Conservation (phyloP, 2,329 filamentous ascomycete species). For the Cryphonectria nitschkei region DNA sequence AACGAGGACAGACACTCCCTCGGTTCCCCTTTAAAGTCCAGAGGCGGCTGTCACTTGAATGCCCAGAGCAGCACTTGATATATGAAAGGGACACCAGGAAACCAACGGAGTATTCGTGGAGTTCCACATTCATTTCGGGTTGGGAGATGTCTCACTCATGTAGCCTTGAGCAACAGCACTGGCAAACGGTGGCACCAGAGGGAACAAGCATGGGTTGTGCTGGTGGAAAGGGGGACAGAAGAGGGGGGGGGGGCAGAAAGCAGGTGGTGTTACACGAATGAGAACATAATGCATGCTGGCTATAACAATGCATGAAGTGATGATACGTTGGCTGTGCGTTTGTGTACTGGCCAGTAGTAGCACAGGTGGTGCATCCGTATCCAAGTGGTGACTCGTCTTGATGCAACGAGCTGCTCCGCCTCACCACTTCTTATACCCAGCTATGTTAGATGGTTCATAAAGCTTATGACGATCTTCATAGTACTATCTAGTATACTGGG, state of each 20-base stretch:
- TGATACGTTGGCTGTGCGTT: background rate
- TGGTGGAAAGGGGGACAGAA: background rate
- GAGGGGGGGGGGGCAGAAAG: background rate
- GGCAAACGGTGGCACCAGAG: background rate
- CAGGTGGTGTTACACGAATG: too few species aligned
- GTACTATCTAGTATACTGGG: background rate
- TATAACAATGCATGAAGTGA: background rate
- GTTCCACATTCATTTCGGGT: background rate
- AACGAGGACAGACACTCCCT: background rate
- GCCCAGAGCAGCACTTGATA: background rate
- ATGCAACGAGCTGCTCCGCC: background rate
- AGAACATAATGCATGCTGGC: background rate
- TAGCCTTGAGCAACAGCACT: background rate
- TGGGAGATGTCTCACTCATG: background rate
- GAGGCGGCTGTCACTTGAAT: background rate
- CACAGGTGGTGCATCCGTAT: background rate
- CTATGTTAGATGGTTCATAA: background rate
- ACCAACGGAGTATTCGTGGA: background rate
- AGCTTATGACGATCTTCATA: background rate
- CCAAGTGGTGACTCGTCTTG: background rate
- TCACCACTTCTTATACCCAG: background rate
- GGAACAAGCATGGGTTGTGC: background rate
- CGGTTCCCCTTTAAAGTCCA: background rate
- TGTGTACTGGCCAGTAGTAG: background rate
- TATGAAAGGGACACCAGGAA: background rate